Evolutionary conservation across 2,329 filamentous ascomycete genomes (phyloP).

Genomic region (Cercospora citrullina): DNA sequence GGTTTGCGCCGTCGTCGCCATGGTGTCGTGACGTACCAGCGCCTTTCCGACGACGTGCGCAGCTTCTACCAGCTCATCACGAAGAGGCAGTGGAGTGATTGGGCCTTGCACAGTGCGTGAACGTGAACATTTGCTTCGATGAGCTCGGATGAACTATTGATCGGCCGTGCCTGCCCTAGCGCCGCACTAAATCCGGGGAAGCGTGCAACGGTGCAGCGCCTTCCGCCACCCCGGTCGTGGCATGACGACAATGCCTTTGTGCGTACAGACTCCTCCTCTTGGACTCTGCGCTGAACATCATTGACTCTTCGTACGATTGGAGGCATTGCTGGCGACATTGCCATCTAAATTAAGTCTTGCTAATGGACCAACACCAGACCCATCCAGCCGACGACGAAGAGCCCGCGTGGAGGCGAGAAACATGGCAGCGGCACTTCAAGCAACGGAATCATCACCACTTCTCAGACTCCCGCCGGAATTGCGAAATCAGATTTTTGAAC

Average conservation of each 20-base stretch:
- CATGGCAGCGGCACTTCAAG: not conserved
- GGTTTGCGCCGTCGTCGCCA: conserved; percentile 40
- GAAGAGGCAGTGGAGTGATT: not conserved
- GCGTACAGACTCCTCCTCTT: not conserved
- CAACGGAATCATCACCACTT: conserved; percentile 9
- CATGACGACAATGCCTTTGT: conserved; percentile 2
- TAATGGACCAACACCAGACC: not conserved
- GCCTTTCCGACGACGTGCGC: not conserved
- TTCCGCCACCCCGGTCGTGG: conserved; percentile 6
- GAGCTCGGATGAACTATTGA: conserved; percentile 1
- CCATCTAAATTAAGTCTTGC: no score
- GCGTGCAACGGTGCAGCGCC: not conserved
- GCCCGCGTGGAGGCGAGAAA: not conserved
- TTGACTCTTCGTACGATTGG: not conserved
- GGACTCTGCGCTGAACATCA: not conserved
- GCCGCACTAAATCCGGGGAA: conserved; percentile 7
- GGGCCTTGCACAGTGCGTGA: not conserved
- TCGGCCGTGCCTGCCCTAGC: conserved; percentile 8
- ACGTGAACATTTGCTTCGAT: conserved; percentile 2
- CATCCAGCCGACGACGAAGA: not conserved
- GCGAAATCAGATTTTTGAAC: conserved; percentile 23
- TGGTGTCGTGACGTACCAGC: not conserved
- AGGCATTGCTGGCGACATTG: not conserved
- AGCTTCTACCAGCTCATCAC: not conserved
- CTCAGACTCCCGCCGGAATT: conserved; percentile 23